These are phyloP conservation scores for Mucor plumbeus DNA, from an alignment of 371 early-diverging fungal genomes.

Conservation along the genomic window DNA sequence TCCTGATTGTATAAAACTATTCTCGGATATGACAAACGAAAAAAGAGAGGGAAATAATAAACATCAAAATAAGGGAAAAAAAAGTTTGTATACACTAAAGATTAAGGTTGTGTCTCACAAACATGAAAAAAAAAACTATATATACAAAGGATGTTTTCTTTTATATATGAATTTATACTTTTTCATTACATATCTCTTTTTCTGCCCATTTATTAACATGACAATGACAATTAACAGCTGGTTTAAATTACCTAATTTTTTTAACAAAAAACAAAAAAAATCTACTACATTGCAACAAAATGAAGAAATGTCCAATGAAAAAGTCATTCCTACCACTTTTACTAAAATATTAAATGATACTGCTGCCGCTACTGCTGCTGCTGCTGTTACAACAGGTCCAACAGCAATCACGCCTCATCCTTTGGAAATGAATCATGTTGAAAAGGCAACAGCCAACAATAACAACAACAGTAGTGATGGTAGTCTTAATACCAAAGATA, in stretches of 20 bases:
- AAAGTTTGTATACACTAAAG: conserved; percentile 1
- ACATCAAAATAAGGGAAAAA: background rate
- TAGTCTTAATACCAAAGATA: conserved; percentile 12
- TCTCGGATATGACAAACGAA: background rate
- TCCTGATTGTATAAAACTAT: background rate
- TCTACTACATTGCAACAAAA: background rate
- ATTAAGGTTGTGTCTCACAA: conserved; percentile 8
- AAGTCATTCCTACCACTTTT: background rate
- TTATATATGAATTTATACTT: background rate
- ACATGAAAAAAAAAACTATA: background rate
- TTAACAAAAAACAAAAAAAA: background rate
- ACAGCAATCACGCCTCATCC: background rate
- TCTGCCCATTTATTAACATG: background rate
- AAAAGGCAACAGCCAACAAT: background rate
- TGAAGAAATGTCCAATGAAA: background rate
- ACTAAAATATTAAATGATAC: background rate
- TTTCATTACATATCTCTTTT: background rate
- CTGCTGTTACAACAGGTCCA: background rate
- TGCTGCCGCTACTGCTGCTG: background rate
- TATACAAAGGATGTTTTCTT: background rate
- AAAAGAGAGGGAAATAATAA: conserved; percentile 5
- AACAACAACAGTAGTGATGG: background rate
- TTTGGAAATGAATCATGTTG: background rate
- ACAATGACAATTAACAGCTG: background rate
- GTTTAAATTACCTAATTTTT: background rate